Evolutionary conservation across 164 flowering plant genomes (phyloP).

Genomic region (Berberis thunbergii): DNA sequence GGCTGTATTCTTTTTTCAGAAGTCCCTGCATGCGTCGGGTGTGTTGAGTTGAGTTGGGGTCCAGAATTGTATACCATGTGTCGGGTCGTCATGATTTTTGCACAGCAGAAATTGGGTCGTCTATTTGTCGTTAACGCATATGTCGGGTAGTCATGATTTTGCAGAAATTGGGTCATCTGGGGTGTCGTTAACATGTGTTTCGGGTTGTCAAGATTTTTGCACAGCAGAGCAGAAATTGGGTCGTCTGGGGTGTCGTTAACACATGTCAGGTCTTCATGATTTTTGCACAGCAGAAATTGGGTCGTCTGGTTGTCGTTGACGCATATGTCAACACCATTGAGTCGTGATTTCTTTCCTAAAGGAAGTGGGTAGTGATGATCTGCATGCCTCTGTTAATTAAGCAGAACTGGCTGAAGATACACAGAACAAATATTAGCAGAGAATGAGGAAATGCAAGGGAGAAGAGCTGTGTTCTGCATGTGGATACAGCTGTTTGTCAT

Average conservation of each 20-base stretch:
- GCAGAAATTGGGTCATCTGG: too few relatives aligned
- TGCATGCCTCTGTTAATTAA: constrained; percentile 15
- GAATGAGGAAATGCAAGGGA: too few relatives aligned
- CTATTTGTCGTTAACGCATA: constrained; percentile 18
- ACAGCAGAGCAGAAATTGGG: too few relatives aligned
- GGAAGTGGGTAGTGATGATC: constrained; percentile 22
- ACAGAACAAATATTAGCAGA: too few relatives aligned
- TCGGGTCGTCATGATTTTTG: constrained; percentile 40
- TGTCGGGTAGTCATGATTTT: too few relatives aligned
- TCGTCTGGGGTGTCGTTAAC: too few relatives aligned
- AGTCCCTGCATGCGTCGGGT: constrained; percentile 67
- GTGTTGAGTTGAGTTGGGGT: constrained; percentile 30
- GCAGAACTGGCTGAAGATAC: constrained; percentile 12
- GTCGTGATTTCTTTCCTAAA: constrained; percentile 16
- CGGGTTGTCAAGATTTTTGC: too few relatives aligned
- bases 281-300: neutral
- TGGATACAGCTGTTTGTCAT: too few relatives aligned
- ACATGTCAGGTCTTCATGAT: too few relatives aligned
- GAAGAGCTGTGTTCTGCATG: too few relatives aligned
- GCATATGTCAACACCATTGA: constrained; percentile 30
- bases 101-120: constrained; percentile 25
- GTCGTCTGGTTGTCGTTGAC: constrained; percentile 6
- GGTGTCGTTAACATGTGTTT: too few relatives aligned
- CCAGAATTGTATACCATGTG: constrained; percentile 35
- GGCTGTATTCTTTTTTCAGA: constrained; percentile 20